Evolutionary conservation across 2,329 filamentous ascomycete species (phyloP), one percentile per base, ranked within the genome.

Genomic region (Verticillium albo-atrum): DNA sequence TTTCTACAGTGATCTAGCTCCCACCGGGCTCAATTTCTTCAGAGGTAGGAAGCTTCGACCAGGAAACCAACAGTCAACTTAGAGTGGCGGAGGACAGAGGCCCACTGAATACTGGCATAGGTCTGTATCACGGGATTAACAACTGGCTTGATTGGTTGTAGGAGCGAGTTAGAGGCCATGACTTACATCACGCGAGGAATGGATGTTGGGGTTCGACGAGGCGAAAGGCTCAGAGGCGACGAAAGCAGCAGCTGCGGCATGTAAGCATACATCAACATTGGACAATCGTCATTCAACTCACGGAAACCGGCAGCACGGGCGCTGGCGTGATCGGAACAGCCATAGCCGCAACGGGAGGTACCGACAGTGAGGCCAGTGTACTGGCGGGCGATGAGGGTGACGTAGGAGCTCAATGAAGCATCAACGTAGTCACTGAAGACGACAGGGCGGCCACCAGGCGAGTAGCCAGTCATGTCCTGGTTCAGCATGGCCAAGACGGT

Each of bases 391-490:
- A 73, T 58, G 5, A 67, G 55, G 10, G 69, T 56, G 68, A 72
- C 61, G 61, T 79, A 82, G 1, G 70, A 65, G 1, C 75, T 79
- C 26, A 82, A 67, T 10, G 67, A 61, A 3, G 73, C 62, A 63
- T 79, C 76, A 20, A 77, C 77, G 59, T 77, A 78, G 64, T 81
- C 78, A 1, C 72, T 79, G 62, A 72, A 79, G 50, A 76, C 72
- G 7, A 70, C 72, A 56, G 74, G 72, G 61, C 73, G 72, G 7
- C 77, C 77, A 58, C 75, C 75, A 12, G 77, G 75, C 9, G 75
- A 76, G 69, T 77, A 81, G 9, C 79, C 78, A 1, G 79, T 75
- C 79, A 81, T 81, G 59, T 82, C 79, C 62, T 80, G 77, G 69
- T 81, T 80, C 35, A 82, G 68, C 60, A 81, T 74, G 23, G 76